These are phyloP conservation scores for Pseudogymnoascus sp. DNA, from an alignment of 2,329 filamentous ascomycete genomes.

Conservation along the genomic window DNA sequence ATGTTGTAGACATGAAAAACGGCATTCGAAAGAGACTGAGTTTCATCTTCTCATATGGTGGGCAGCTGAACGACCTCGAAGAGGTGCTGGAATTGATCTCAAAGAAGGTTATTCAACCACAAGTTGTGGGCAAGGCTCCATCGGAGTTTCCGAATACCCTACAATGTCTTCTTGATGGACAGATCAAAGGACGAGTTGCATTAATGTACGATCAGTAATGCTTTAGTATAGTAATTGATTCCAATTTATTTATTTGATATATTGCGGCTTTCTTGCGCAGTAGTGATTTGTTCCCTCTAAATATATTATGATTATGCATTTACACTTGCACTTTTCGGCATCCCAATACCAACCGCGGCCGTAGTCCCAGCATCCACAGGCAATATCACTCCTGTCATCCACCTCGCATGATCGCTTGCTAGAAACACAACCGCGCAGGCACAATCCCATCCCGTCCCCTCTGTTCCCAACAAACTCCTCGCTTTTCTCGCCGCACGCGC, in stretches of 20 bases:
- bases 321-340: background rate
- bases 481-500: conserved; percentile 29
- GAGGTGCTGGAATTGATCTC: conserved; percentile 31
- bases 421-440: conserved; percentile 42
- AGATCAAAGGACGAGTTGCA: conserved; percentile 21
- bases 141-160: conserved; percentile 29
- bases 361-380: conserved; percentile 41
- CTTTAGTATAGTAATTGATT: background rate
- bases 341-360: conserved; percentile 27
- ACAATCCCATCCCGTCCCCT: conserved; percentile 46
- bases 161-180: conserved; percentile 29
- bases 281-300: background rate
- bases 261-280: background rate
- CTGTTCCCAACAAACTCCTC: conserved; percentile 45
- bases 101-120: conserved; percentile 27
- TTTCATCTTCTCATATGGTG: conserved; percentile 37
- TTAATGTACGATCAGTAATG: conserved; percentile 1
- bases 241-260: background rate
- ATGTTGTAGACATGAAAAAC: conserved; percentile 37
- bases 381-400: conserved; percentile 41
- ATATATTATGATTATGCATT: background rate
- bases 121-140: conserved; percentile 28
- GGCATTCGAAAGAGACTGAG: conserved; percentile 35
- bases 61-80: conserved; percentile 32
- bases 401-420: conserved; percentile 43